These are phyloP conservation scores for Backusella westeae DNA, from an alignment of 192 early-diverging fungal genomes.

Conservation along the genomic window DNA sequence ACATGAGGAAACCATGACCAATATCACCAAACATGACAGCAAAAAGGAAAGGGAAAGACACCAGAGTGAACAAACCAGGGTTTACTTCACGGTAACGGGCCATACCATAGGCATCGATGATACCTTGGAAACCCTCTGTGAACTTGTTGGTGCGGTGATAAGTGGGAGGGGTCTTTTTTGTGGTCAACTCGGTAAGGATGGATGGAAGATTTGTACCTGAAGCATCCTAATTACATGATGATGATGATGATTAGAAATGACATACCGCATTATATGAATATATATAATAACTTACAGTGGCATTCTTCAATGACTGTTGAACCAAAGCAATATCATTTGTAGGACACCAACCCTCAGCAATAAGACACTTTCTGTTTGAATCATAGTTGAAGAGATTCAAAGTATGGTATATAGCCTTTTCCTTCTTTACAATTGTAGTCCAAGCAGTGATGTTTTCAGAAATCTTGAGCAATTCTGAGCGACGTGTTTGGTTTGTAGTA, in stretches of 20 bases:
- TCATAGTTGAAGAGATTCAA: slow-evolving; percentile 98
- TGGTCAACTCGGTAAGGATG: slow-evolving; percentile 74
- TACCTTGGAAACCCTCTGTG: slow-evolving; percentile 92
- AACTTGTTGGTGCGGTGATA: slow-evolving; percentile 96
- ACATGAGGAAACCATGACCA: slow-evolving; percentile 91
- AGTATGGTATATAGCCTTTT: slow-evolving; percentile 95
- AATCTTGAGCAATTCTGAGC: slow-evolving; percentile 80
- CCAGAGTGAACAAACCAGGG: slow-evolving; percentile 94
- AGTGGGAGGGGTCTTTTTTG: slow-evolving; percentile 85
- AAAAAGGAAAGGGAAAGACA: slow-evolving; percentile 99
- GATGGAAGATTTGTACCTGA: slow-evolving; percentile 87
- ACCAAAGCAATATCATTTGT: slow-evolving; percentile 79
- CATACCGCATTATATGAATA: neutral
- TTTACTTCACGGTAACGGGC: slow-evolving; percentile 97
- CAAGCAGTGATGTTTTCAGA: slow-evolving; percentile 86
- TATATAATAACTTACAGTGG: slow-evolving; percentile 44
- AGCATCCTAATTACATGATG: neutral
- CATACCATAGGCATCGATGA: slow-evolving; percentile 97
- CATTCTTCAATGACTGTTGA: slow-evolving; percentile 82
- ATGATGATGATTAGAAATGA: too few relatives aligned
- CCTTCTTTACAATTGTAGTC: slow-evolving; percentile 91
- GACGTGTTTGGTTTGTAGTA: slow-evolving; percentile 83
- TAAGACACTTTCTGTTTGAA: slow-evolving; percentile 85
- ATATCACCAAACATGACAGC: slow-evolving; percentile 99
- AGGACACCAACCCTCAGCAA: slow-evolving; percentile 99